phyloP scores from a whole-genome alignment of 2,329 filamentous ascomycete genomes.

The Helminthosporium solani region DNA sequence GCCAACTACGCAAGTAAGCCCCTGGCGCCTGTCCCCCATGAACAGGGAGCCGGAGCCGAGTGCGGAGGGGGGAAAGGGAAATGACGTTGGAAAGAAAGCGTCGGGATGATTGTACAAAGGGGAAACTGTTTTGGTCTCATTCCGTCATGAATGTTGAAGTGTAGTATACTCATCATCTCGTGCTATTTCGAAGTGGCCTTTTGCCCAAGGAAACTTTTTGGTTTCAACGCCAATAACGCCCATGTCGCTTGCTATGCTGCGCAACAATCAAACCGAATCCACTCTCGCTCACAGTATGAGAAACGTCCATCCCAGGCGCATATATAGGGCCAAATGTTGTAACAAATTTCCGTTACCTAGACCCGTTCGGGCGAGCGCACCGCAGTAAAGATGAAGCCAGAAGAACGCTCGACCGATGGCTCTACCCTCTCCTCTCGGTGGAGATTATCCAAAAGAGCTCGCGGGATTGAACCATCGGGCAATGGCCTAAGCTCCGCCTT shows the following conservation, averaged over 20 bases:
- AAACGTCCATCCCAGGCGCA: constrained; percentile 7
- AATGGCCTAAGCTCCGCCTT: constrained; percentile 26
- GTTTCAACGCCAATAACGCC: constrained; percentile 34
- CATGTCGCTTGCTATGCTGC: constrained; percentile 40
- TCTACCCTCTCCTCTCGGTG: constrained; percentile 38
- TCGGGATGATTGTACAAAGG: constrained; percentile 23
- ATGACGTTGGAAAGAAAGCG: background rate
- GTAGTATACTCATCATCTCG: constrained; percentile 29
- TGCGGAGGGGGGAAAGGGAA: background rate
- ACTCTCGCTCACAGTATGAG: background rate
- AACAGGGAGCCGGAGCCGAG: background rate
- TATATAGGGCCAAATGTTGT: constrained; percentile 2
- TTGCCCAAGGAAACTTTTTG: constrained; percentile 12
- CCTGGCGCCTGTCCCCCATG: too few species aligned
- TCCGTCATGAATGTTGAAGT: constrained; percentile 26
- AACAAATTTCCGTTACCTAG: constrained; percentile 2
- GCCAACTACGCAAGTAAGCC: too few species aligned
- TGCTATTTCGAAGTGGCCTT: constrained; percentile 29
- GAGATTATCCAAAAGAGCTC: constrained; percentile 28
- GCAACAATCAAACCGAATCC: constrained; percentile 19
- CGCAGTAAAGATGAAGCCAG: constrained; percentile 38
- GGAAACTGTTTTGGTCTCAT: constrained; percentile 17
- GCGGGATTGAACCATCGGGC: constrained; percentile 18
- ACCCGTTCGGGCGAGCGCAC: constrained; percentile 12
- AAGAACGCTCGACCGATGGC: constrained; percentile 37